phyloP scores from a whole-genome alignment of 2,329 filamentous ascomycete species.

The Xylaria sp. region DNA sequence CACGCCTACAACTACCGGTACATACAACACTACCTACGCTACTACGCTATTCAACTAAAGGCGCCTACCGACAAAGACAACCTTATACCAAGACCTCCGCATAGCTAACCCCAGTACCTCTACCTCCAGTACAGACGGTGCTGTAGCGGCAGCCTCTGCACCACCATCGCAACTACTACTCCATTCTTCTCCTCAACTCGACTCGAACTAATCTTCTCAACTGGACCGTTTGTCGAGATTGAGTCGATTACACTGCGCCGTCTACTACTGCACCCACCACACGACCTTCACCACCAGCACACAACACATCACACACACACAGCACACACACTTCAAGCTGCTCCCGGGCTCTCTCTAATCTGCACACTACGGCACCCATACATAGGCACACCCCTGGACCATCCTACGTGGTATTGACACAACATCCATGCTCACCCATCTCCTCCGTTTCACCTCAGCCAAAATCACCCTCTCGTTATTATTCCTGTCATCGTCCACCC shows the following conservation, averaged over 20 bases:
- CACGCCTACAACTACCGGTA: neutral
- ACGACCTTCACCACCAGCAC: neutral
- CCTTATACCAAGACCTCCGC: constrained; percentile 23
- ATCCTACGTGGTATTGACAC: constrained; percentile 36
- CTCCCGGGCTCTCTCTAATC: neutral
- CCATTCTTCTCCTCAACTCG: constrained; percentile 28
- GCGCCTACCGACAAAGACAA: neutral
- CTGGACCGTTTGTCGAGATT: neutral
- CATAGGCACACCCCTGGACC: constrained; percentile 17
- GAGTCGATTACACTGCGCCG: neutral
- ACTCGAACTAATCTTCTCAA: constrained; percentile 18
- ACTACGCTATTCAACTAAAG: neutral
- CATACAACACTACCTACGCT: too few relatives aligned
- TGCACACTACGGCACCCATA: neutral
- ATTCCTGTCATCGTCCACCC: constrained; percentile 29
- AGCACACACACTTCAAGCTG: neutral
- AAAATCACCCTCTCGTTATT: constrained; percentile 26
- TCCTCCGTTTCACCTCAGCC: constrained; percentile 35
- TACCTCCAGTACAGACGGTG: neutral
- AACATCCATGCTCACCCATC: constrained; percentile 39
- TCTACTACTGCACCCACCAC: neutral
- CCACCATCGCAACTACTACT: constrained; percentile 14
- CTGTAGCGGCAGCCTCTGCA: constrained; percentile 17
- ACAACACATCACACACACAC: neutral
- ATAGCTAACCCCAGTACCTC: neutral